Conservation (phyloP, 2,329 filamentous ascomycete species). For the Sarocladiaceae sp. region DNA sequence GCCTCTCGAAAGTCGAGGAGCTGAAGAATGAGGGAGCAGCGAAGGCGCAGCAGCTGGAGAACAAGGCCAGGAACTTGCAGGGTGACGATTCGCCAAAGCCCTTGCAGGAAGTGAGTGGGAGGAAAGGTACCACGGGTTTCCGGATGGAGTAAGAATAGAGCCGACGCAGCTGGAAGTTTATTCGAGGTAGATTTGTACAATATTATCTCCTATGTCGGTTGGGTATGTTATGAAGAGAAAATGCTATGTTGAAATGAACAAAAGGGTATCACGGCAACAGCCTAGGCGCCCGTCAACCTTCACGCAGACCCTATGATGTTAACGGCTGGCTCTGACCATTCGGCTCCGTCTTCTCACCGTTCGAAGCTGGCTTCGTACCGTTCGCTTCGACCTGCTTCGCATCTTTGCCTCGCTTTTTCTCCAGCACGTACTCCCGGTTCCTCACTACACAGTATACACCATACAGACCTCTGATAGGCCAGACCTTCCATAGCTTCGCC, state of each 20-base stretch:
- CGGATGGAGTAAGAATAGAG: slow-evolving; percentile 18
- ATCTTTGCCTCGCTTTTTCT: slow-evolving; percentile 19
- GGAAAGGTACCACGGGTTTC: slow-evolving; percentile 23
- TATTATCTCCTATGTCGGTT: not conserved
- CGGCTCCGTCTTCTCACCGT: not conserved
- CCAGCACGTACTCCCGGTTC: slow-evolving; percentile 40
- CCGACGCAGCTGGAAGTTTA: not conserved
- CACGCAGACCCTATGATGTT: too few relatives aligned
- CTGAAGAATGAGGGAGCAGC: not conserved
- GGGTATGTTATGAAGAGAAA: not conserved
- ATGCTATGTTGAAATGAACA: not conserved
- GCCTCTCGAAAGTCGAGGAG: not conserved
- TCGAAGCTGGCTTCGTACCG: not conserved
- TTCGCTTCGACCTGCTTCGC: not conserved
- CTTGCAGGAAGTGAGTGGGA: slow-evolving; percentile 21
- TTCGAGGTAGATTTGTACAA: not conserved
- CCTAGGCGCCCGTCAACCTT: too few relatives aligned
- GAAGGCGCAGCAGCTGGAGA: slow-evolving; percentile 11
- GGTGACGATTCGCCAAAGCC: slow-evolving; percentile 10
- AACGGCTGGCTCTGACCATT: too few relatives aligned
- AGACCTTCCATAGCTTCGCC: slow-evolving; percentile 24
- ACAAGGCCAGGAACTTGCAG: slow-evolving; percentile 18
- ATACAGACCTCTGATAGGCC: slow-evolving; percentile 39
- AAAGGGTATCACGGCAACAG: too few relatives aligned
- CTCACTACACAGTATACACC: slow-evolving; percentile 38